Evolutionary conservation across 257 asterid genomes (phyloP).

Genomic region (Leptodermis oblonga): DNA sequence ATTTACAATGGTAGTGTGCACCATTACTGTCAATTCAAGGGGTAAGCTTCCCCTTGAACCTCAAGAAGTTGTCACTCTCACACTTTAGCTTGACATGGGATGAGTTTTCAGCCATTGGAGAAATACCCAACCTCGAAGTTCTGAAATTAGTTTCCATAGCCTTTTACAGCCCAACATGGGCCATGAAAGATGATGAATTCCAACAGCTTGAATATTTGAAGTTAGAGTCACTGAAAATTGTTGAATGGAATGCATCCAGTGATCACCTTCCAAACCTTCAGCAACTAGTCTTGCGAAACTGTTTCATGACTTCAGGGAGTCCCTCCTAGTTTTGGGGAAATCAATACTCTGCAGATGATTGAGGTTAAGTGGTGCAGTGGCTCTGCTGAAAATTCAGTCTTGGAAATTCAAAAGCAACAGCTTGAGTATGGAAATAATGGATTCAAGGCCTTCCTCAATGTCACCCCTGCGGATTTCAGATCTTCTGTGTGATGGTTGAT

Average conservation of each 20-base stretch:
- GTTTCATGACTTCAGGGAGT: background rate
- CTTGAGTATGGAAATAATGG: background rate
- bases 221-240: background rate
- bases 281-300: slow-evolving; percentile 5
- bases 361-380: background rate
- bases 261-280: slow-evolving; percentile 7
- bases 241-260: slow-evolving; percentile 1
- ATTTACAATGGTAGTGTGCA: background rate
- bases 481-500: background rate
- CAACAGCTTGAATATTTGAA: slow-evolving; percentile 4
- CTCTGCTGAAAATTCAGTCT: slow-evolving; percentile 4
- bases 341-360: background rate
- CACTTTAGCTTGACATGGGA: background rate
- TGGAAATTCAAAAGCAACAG: background rate
- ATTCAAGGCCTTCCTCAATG: background rate
- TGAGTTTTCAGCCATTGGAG: background rate
- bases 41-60: background rate
- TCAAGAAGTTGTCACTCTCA: slow-evolving; percentile 7
- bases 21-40: background rate
- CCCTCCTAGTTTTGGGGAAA: slow-evolving; percentile 1
- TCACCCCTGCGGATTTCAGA: background rate
- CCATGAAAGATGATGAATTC: slow-evolving; percentile 2
- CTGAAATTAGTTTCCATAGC: slow-evolving; percentile 2
- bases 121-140: background rate
- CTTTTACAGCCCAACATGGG: slow-evolving; percentile 1